Conservation (phyloP, 2,329 filamentous ascomycete species). For the Incumbomyces delicatus region DNA sequence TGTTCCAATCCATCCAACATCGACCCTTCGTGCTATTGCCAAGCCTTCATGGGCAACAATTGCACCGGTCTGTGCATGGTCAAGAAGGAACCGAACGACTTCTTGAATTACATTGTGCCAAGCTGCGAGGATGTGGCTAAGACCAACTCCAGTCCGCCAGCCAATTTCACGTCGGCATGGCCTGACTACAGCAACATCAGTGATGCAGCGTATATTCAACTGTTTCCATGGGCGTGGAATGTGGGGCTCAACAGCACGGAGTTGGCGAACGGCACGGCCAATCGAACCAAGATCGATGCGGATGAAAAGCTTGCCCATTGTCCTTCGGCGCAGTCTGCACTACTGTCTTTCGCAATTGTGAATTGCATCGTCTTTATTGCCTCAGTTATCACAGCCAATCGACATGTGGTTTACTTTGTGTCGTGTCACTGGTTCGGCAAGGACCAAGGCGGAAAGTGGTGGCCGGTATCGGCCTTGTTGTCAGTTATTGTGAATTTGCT, state of each 20-base stretch:
- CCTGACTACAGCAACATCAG: background rate
- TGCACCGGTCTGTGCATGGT: constrained; percentile 2
- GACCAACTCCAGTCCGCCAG: background rate
- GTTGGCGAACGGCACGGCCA: background rate
- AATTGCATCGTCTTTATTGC: background rate
- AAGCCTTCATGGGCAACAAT: background rate
- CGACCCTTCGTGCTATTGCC: background rate
- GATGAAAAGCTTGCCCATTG: background rate
- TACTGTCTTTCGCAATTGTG: constrained; percentile 1
- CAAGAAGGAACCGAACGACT: background rate
- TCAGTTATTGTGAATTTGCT: constrained; percentile 21
- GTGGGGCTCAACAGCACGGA: background rate
- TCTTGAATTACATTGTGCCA: constrained; percentile 1
- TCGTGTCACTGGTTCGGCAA: background rate
- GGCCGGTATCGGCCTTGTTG: constrained; percentile 18
- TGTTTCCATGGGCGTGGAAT: constrained; percentile 2
- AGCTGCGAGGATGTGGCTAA: background rate
- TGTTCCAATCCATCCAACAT: background rate
- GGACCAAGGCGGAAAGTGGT: constrained; percentile 8
- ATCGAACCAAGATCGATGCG: background rate
- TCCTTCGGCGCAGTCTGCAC: background rate
- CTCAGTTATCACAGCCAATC: background rate
- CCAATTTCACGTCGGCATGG: background rate
- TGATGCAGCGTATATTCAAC: background rate
- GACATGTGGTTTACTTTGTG: constrained; percentile 1